Percentiles rank a stretch among this genome's conserved stretches.
These are phyloP conservation scores for Anethum foeniculum DNA, from an alignment of 140 eudicot species.

Conservation along the genomic window DNA sequence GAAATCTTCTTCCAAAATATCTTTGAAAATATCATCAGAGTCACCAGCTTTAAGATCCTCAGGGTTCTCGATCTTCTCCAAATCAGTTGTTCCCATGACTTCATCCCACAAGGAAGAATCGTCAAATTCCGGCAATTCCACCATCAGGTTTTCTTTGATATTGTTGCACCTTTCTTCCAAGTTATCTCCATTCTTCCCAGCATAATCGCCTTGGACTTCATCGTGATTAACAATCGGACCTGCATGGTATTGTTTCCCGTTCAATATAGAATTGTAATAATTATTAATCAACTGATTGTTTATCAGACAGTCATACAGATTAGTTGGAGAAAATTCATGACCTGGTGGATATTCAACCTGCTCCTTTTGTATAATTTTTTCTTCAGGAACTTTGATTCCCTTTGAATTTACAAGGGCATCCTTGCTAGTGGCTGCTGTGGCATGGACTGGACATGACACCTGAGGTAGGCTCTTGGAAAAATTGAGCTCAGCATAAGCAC, in stretches of 20 bases:
- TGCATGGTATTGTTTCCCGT: not conserved
- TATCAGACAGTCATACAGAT: not conserved
- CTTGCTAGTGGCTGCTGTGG: not conserved
- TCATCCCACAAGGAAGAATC: slow-evolving; percentile 49
- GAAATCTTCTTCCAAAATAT: not conserved
- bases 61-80: slow-evolving; percentile 25
- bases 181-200: not conserved
- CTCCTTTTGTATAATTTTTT: not conserved
- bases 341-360: not conserved
- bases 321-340: not conserved
- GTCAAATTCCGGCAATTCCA: slow-evolving; percentile 44
- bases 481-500: slow-evolving; percentile 49
- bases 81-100: slow-evolving; percentile 33
- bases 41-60: slow-evolving; percentile 10
- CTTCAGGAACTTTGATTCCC: not conserved
- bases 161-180: not conserved
- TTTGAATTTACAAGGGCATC: not conserved
- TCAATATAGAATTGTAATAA: not conserved
- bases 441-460: not conserved
- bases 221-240: not conserved
- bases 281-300: not conserved
- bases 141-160: slow-evolving; percentile 14
- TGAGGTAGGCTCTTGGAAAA: slow-evolving; percentile 17
- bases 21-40: slow-evolving; percentile 14
- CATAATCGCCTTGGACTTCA: not conserved